phyloP scores from a whole-genome alignment of 1,284 basidiomycete genomes.

The Cryptococcus sp. region DNA sequence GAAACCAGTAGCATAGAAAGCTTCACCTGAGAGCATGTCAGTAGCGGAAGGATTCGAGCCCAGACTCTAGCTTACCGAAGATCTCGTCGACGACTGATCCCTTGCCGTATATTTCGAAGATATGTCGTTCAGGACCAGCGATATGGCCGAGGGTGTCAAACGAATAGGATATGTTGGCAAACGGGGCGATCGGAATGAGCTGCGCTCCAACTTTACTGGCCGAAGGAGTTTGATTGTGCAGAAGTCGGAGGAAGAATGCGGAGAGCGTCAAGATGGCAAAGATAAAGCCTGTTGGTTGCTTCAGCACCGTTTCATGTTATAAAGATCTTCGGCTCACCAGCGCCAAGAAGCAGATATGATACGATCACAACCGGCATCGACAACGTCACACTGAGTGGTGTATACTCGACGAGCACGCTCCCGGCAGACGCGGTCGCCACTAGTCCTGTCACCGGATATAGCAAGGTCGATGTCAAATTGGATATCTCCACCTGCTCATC shows the following conservation, averaged over 20 bases:
- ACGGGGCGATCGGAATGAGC: conserved; percentile 21
- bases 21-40: conserved; percentile 9
- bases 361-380: conserved; percentile 18
- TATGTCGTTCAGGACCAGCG: conserved; percentile 19
- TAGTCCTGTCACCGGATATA: conserved; percentile 21
- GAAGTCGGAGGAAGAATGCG: conserved; percentile 22
- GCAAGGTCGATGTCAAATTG: conserved; percentile 18
- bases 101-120: conserved; percentile 17
- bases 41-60: neutral
- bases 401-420: conserved; percentile 20
- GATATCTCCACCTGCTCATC: conserved; percentile 19
- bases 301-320: neutral
- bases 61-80: conserved; percentile 9
- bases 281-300: conserved; percentile 16
- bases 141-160: conserved; percentile 17
- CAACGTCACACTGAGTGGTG: conserved; percentile 11
- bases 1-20: conserved; percentile 19
- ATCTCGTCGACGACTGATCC: conserved; percentile 11
- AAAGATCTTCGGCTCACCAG: conserved; percentile 17
- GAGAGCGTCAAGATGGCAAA: conserved; percentile 18
- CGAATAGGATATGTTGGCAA: conserved; percentile 21
- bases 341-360: conserved; percentile 21
- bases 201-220: conserved; percentile 21
- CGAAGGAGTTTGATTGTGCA: conserved; percentile 20
- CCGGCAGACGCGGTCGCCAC: conserved; percentile 18